Percentiles rank a stretch among this genome's conserved stretches.
Conservation (phyloP, 2,329 filamentous ascomycete species). For the Orbilia javanica region DNA sequence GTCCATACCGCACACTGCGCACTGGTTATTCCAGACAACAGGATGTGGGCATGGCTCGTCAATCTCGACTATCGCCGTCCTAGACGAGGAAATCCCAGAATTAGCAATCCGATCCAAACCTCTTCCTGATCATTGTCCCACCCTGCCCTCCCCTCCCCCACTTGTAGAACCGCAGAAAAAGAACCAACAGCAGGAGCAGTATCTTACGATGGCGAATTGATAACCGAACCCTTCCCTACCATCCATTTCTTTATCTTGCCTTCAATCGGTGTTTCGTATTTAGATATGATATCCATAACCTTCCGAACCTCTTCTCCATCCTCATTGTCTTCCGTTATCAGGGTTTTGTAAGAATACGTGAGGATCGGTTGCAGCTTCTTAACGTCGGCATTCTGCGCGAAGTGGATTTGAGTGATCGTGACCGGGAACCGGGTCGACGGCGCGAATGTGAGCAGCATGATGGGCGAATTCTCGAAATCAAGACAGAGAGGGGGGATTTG, state of each 20-base stretch:
- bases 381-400: constrained; percentile 79
- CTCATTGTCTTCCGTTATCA: constrained; percentile 75
- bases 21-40: constrained; percentile 89
- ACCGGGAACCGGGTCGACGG: constrained; percentile 84
- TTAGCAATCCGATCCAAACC: constrained; percentile 60
- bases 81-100: constrained; percentile 61
- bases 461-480: constrained; percentile 7
- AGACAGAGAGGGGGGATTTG: constrained; percentile 1
- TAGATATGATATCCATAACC: constrained; percentile 78
- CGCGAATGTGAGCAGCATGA: constrained; percentile 62
- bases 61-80: constrained; percentile 76
- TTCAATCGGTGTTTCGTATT: constrained; percentile 86
- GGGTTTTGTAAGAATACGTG: constrained; percentile 87
- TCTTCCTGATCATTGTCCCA: constrained; percentile 62
- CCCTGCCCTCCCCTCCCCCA: neutral
- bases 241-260: constrained; percentile 77
- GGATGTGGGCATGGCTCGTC: constrained; percentile 93
- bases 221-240: constrained; percentile 79
- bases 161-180: neutral
- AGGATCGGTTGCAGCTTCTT: constrained; percentile 82
- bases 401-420: constrained; percentile 86
- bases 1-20: constrained; percentile 91
- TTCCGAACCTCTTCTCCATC: constrained; percentile 80
- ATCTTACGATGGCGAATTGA: constrained; percentile 72
- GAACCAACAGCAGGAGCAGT: constrained; percentile 25